phyloP scores from a whole-genome alignment of 176 grass and related monocot species.

The Oryza nivara region DNA sequence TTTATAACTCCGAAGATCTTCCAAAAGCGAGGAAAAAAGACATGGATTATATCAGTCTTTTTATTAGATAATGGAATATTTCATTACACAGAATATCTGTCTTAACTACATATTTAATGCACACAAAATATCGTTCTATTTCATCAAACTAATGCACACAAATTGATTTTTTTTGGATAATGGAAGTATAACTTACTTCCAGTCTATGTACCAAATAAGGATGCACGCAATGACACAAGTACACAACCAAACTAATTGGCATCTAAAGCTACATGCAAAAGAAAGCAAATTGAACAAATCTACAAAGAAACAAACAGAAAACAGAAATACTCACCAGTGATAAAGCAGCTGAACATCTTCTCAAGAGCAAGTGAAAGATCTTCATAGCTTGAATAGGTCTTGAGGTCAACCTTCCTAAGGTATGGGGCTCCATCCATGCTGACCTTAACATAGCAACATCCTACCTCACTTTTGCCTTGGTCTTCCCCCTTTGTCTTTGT shows the following conservation, averaged over 20 bases:
- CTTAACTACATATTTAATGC: not conserved
- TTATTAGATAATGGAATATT: too few species aligned
- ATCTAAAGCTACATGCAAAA: not conserved
- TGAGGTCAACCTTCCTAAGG: slow-evolving; percentile 82
- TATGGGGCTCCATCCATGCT: slow-evolving; percentile 87
- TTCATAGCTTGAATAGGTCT: slow-evolving; percentile 67
- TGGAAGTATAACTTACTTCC: too few species aligned
- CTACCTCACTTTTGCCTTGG: slow-evolving; percentile 50
- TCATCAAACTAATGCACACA: not conserved
- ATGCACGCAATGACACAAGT: too few species aligned
- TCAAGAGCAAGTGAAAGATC: slow-evolving; percentile 69
- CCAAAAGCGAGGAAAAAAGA: not conserved
- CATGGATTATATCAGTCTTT: not conserved
- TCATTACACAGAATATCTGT: not conserved
- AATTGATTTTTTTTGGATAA: too few species aligned
- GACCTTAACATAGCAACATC: slow-evolving; percentile 70
- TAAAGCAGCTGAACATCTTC: slow-evolving; percentile 88
- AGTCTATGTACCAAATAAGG: too few species aligned
- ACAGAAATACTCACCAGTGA: slow-evolving; percentile 50
- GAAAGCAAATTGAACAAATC: not conserved
- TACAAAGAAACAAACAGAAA: not conserved
- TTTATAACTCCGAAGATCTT: slow-evolving; percentile 5
- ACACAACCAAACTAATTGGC: not conserved
- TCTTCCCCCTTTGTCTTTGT: slow-evolving; percentile 54
- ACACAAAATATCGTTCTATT: not conserved